A percentile compares a stretch with the other conserved stretches of the same genome.
Conservation (phyloP, 2,329 filamentous ascomycete genomes). For the Fusarium xylarioides region DNA sequence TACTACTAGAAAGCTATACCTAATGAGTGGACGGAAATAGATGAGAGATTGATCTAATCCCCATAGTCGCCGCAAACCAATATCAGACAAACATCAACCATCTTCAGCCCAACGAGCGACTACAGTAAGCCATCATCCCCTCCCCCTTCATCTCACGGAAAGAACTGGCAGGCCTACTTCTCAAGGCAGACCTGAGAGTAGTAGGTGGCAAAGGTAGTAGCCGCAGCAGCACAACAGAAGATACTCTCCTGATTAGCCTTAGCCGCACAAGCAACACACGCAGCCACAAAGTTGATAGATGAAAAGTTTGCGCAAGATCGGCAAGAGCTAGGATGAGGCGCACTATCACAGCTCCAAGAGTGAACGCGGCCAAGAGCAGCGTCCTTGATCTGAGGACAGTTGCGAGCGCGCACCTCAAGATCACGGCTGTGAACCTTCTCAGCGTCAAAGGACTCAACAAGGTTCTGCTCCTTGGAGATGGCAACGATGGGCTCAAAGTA, state of each 20-base stretch:
- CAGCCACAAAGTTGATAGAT: conserved; percentile 13
- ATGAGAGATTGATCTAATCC: rapidly evolving
- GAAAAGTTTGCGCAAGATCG: conserved; percentile 22
- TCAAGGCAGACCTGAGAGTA: conserved; percentile 24
- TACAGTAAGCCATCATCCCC: neutral
- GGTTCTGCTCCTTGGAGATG: conserved; percentile 18
- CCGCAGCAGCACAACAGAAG: conserved; percentile 26
- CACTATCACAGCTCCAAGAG: conserved; percentile 17
- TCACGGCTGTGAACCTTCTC: conserved; percentile 3
- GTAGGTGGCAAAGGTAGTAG: conserved; percentile 17
- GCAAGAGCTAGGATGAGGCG: conserved; percentile 5
- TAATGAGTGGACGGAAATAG: neutral
- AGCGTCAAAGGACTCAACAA: conserved; percentile 5
- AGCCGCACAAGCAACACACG: conserved; percentile 20
- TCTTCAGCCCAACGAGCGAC: neutral
- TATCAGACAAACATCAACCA: no score
- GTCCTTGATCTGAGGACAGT: conserved; percentile 14
- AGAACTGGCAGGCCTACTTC: neutral
- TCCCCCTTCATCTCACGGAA: rapidly evolving
- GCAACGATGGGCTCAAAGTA: conserved; percentile 28
- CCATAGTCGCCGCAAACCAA: neutral
- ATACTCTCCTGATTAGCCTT: conserved; percentile 22
- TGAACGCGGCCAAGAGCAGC: neutral
- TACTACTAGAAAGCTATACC: neutral
- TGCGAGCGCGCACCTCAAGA: neutral